Conservation (phyloP, 306 rosid genomes). For the Prunus mongolica region DNA sequence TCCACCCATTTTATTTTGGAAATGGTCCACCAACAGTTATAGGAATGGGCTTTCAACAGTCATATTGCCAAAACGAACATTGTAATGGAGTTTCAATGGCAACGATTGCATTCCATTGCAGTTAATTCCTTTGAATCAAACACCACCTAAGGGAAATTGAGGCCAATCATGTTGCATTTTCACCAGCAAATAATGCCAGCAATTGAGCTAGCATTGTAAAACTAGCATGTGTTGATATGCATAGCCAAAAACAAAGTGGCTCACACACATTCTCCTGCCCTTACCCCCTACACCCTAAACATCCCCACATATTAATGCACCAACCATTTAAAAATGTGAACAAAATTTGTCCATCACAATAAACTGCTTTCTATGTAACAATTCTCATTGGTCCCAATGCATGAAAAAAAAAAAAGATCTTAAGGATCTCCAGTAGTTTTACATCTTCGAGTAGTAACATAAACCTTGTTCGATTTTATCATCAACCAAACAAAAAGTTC, state of each 20-base stretch:
- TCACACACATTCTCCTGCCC: background rate
- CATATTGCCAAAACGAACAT: too few relatives aligned
- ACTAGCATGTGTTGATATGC: background rate
- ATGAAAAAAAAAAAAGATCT: background rate
- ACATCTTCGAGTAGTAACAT: too few relatives aligned
- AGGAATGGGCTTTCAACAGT: too few relatives aligned
- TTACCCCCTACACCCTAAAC: background rate
- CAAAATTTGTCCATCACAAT: background rate
- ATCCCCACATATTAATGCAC: background rate
- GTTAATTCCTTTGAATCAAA: too few relatives aligned
- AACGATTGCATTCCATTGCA: too few relatives aligned
- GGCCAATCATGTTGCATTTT: too few relatives aligned
- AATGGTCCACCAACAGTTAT: too few relatives aligned
- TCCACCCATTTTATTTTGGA: too few relatives aligned
- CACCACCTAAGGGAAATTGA: too few relatives aligned
- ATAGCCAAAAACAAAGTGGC: background rate
- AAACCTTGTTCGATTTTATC: too few relatives aligned
- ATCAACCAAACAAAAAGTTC: too few relatives aligned
- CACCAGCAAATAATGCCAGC: conserved; percentile 17
- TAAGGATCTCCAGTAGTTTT: background rate
- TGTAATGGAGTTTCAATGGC: too few relatives aligned
- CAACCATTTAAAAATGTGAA: background rate
- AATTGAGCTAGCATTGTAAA: background rate
- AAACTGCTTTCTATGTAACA: background rate
- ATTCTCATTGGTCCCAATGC: background rate